Conservation (phyloP, 768 basidiomycete genomes). For the Lanmaoa pseudosensibilis region DNA sequence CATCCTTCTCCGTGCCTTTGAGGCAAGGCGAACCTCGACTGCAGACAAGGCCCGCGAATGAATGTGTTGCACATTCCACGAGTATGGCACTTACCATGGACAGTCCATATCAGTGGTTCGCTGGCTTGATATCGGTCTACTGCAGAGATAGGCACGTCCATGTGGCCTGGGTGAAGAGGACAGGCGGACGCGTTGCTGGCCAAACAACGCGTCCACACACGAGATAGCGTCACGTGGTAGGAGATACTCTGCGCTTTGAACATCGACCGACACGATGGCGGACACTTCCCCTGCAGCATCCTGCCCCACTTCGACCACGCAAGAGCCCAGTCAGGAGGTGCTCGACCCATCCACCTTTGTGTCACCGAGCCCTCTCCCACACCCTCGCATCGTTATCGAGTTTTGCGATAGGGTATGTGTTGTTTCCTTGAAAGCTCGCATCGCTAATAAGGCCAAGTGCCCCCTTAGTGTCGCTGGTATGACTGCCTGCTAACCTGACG, state of each 20-base stretch:
- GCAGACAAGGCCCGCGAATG: not conserved
- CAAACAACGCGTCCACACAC: conserved; percentile 55
- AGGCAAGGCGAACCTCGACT: conserved; percentile 84
- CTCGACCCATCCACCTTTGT: conserved; percentile 55
- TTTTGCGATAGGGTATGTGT: conserved; percentile 84
- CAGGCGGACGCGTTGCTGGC: conserved; percentile 15
- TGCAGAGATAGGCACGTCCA: conserved; percentile 6
- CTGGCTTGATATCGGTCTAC: not conserved
- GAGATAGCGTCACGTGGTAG: conserved; percentile 36
- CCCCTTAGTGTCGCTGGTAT: conserved; percentile 75
- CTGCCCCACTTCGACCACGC: conserved; percentile 9
- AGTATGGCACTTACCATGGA: conserved; percentile 52
- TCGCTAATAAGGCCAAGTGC: conserved; percentile 7
- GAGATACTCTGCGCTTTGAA: not conserved
- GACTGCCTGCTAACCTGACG: conserved; percentile 16
- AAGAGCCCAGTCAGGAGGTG: conserved; percentile 19
- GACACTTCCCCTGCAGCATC: conserved; percentile 11
- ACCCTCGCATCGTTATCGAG: conserved; percentile 75
- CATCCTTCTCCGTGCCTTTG: conserved; percentile 68
- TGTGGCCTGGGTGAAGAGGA: conserved; percentile 7
- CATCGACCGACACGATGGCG: conserved; percentile 21
- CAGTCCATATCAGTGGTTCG: conserved; percentile 50
- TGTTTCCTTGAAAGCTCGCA: not conserved
- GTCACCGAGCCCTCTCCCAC: conserved; percentile 47
- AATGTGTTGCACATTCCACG: not conserved